Base-by-base conservation (phyloP, 192 early-diverging fungal species). In the Spizellomyces punctatus region DNA sequence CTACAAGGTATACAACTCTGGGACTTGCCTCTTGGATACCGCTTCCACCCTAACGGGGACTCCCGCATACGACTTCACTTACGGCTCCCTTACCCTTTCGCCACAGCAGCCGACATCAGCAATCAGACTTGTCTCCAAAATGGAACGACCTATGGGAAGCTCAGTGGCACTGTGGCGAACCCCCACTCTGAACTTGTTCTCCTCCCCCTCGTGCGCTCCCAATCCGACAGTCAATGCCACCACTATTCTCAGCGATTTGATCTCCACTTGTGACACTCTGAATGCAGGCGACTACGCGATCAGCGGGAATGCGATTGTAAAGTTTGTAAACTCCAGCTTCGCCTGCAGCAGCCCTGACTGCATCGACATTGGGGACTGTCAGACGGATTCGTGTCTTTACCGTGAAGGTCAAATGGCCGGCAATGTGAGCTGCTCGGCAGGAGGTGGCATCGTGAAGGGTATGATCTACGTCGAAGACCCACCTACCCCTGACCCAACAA, bases 341-440 rank as follows among this genome's bases (percentile, higher is more conserved):
- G 21, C 16, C 59, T 61, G 59, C 4, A 4, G 2, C 59, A 61
- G 1, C 12, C 59, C 59, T 12, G 59, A 61, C 59, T 61, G 59
- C 59, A 12, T 61, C 59, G 21, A 22, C 59, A 61, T 61, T 61
- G 59, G 59, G 1, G 59, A 61, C 21, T 61, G 59, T 4, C 59
- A 61, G 59, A 61, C 59, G 2, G 21, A 61, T 61, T 61, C 59
- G 21, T 61, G 59, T 4, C 59, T 61, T 10, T 61, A 61, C 59
- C 12, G 27, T 16, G 16, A 12, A 12, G 59, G 59, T 61, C 59
- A 61, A 61, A 61, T 61, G 59, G 59, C 2, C 12, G 59, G 59
- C 59, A 61, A 61, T 21, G 59, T 61, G 16, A 61, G 21, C 21
- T 61, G 59, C 59, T 17, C 59, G 59, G 16, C 21, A 61, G 21